Evolutionary conservation across 345 rosid genomes (phyloP), one percentile per base, ranked within the genome.

Genomic region (Aquilaria malaccensis): DNA sequence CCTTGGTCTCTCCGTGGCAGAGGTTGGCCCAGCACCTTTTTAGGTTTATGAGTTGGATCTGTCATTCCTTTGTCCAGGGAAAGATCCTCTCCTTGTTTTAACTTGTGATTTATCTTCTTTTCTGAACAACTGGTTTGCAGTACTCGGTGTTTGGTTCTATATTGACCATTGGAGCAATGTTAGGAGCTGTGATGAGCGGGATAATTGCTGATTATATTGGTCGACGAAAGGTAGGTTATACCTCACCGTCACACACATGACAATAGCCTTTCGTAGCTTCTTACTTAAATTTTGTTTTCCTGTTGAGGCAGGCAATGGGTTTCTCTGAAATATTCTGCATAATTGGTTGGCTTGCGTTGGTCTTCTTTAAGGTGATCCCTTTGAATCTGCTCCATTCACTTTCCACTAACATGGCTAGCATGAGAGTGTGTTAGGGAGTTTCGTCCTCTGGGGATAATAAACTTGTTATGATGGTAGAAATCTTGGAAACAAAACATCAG

Each of bases 81-180:
- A 4, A 11, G 10, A 33, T n/a, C 55, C 13, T 45, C 11, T 55
- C 4, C 1, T 54, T 63, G 29, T n/a, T 45, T 10, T 10, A 14
- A 7, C 9, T 52, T 50, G 45, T 72, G 45, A 59, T 62, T 48
- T 52, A 1, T 55, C 0, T 11, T 60, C 56, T 2, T 50, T 60
- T 61, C 13, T 48, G 47, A 13, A 14, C 33, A 50, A 4, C 15
- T 12, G 9, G 43, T 50, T 30, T 74, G 78, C 80, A 90, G 97
- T 90, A 77, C 70, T 87, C 95, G 22, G 58, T 85, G 61, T 90
- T 90, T 30, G 95, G 92, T 58, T 90, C 95, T 30, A 78, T 87
- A 73, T 60, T 90, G 63, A 85, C 92, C 0, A 68, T 83, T 52
- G 97, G 97, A 53, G 97, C 92, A 49, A 87, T 85, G 97, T 65